Evolutionary conservation across 352 stramenopile species (phyloP).

Genomic region (Globisporangium radiosum): DNA sequence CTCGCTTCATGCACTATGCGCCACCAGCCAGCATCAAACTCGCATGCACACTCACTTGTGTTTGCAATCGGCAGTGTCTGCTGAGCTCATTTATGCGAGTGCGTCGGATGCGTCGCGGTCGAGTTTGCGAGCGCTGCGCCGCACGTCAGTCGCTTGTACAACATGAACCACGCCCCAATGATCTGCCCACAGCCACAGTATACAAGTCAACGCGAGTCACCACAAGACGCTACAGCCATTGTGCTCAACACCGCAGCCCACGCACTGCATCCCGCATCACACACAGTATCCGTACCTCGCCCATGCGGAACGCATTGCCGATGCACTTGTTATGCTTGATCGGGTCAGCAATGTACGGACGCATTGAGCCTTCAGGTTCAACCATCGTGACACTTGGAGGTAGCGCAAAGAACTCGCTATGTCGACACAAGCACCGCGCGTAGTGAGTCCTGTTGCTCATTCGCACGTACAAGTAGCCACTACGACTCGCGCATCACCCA

Average conservation of each 20-base stretch:
- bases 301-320: slow-evolving; percentile 79
- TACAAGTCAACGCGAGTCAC: background rate
- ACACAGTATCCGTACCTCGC: slow-evolving; percentile 33
- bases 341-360: slow-evolving; percentile 68
- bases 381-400: slow-evolving; percentile 31
- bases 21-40: background rate
- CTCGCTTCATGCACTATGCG: no score
- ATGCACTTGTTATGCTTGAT: slow-evolving; percentile 63
- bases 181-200: slow-evolving; percentile 13
- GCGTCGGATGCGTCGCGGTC: background rate
- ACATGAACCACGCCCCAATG: slow-evolving; percentile 26
- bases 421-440: background rate
- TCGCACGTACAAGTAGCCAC: no score
- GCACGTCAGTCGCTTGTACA: slow-evolving; percentile 28
- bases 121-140: slow-evolving; percentile 17
- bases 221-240: background rate
- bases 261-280: no score
- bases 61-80: background rate
- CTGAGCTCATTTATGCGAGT: background rate
- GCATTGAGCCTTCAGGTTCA: slow-evolving; percentile 32
- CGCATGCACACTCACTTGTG: background rate
- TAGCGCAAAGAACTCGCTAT: slow-evolving; percentile 70
- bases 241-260: background rate
- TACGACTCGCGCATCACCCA: no score
- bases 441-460: no score